Percentiles rank a stretch among this genome's conserved stretches.
Evolutionary conservation across 139 green algal genomes (phyloP).

Genomic region (Coccomyxa sp.): DNA sequence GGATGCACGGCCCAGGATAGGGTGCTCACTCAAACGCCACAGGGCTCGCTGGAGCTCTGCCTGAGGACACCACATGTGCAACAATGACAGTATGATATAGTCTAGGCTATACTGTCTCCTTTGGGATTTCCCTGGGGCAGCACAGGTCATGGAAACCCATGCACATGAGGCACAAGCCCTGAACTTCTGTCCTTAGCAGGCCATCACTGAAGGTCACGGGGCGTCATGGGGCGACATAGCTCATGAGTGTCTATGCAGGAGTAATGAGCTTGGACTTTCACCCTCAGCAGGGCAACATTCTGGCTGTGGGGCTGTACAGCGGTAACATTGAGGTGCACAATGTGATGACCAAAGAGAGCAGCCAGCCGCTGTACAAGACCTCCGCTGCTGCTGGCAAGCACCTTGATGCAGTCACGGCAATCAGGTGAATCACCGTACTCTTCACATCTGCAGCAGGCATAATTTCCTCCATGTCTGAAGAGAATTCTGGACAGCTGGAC

Average conservation of each 20-base stretch:
- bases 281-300: slow-evolving; percentile 71
- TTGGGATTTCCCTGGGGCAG: too few species aligned
- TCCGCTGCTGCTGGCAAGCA: slow-evolving; percentile 71
- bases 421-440: slow-evolving; percentile 60
- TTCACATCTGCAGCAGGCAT: too few species aligned
- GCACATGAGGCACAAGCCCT: not conserved
- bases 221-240: too few species aligned
- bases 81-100: too few species aligned
- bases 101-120: too few species aligned
- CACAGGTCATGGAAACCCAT: not conserved
- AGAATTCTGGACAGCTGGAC: slow-evolving; percentile 8
- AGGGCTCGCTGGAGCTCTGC: not conserved
- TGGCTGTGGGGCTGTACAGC: slow-evolving; percentile 87
- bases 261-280: slow-evolving; percentile 91
- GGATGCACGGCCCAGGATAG: not conserved
- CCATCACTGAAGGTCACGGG: not conserved
- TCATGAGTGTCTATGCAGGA: slow-evolving; percentile 27
- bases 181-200: not conserved
- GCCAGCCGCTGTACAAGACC: slow-evolving; percentile 55
- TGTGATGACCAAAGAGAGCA: slow-evolving; percentile 18
- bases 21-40: not conserved
- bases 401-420: slow-evolving; percentile 86
- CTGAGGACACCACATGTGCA: not conserved
- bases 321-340: slow-evolving; percentile 78
- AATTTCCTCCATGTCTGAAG: slow-evolving; percentile 10